These are phyloP conservation scores for Lanmaoa pseudosensibilis DNA, from an alignment of 768 basidiomycete species.

Conservation along the genomic window DNA sequence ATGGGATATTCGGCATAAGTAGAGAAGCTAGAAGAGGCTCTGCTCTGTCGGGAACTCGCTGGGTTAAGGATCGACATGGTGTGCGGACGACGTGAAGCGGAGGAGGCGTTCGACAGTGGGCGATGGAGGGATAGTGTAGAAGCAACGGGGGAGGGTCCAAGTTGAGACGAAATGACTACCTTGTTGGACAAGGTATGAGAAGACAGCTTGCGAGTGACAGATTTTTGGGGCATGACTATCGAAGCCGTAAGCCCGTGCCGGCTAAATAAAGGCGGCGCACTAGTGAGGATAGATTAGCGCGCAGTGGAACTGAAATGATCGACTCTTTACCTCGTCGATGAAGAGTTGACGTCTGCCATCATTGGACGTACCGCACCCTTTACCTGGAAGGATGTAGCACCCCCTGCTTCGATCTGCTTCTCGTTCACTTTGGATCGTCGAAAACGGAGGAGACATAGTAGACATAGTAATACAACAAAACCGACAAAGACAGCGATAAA, in stretches of 20 bases:
- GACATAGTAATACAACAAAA: constrained; percentile 32
- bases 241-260: constrained; percentile 43
- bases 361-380: constrained; percentile 6
- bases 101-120: constrained; percentile 4
- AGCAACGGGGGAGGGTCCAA: constrained; percentile 41
- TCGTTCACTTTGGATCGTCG: constrained; percentile 41
- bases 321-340: constrained; percentile 16
- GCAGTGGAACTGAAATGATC: not conserved
- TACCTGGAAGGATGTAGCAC: constrained; percentile 47
- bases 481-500: constrained; percentile 20
- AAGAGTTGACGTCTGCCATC: constrained; percentile 4
- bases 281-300: constrained; percentile 4
- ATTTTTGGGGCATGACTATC: constrained; percentile 55
- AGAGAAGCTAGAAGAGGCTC: constrained; percentile 34
- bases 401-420: constrained; percentile 38
- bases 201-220: constrained; percentile 38
- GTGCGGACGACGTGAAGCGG: constrained; percentile 14
- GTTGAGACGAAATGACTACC: constrained; percentile 40
- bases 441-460: constrained; percentile 38
- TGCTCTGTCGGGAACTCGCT: constrained; percentile 30
- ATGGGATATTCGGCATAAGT: constrained; percentile 38
- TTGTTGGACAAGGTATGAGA: constrained; percentile 45
- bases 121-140: constrained; percentile 35
- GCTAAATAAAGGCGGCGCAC: constrained; percentile 36
- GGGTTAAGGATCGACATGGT: constrained; percentile 23